Evolutionary conservation across 1,139 yeast genomes (phyloP), one percentile per base, ranked within the genome.

Genomic region (Saccharomyces uvarum): DNA sequence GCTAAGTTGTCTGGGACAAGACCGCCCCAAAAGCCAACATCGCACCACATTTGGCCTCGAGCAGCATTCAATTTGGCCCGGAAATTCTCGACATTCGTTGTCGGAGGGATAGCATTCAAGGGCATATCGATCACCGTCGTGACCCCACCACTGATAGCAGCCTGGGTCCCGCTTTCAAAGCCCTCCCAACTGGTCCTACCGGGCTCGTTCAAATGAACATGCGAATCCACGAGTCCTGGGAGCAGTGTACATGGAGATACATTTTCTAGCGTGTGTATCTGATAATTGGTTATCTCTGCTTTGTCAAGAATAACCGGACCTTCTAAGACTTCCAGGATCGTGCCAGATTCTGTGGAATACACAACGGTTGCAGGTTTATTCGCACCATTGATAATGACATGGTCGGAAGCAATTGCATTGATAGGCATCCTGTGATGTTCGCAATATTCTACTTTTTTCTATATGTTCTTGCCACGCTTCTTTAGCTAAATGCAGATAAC

Each of bases 121-220:
- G 98, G 98, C 98, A 91, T 91, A 69, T 91, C 98, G 29, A 91
- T 81, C 13, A 91, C 95, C 0, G 97, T 89, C 21, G 98, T 91
- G 51, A 91, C 97, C 57, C 98, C 98, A 28, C 98, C 98, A 5
- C 91, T 77, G 1, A 95, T 95, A 1, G 97, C 97, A 2, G 96
- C 86, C 66, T 84, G 84, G 1, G 97, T 90, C 0, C 97, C 97
- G 0, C 95, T 85, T 50, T 83, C 95, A 69, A 90, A 90, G 0
- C 97, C 97, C 72, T 90, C 97, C 97, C 97, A 90, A 58, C 88
- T 95, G 0, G 96, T 89, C 62, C 97, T 75, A 3, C 97, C 97
- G 0, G 97, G 97, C 71, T 90, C 97, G 70, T 90, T 90, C 63
- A 90, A 75, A 67, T 90, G 97, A 32, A 90, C 97, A 69, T 91